Evolutionary conservation across 768 basidiomycete species (phyloP), one percentile per base, ranked within the genome.

Genomic region (Lactarius sp.): DNA sequence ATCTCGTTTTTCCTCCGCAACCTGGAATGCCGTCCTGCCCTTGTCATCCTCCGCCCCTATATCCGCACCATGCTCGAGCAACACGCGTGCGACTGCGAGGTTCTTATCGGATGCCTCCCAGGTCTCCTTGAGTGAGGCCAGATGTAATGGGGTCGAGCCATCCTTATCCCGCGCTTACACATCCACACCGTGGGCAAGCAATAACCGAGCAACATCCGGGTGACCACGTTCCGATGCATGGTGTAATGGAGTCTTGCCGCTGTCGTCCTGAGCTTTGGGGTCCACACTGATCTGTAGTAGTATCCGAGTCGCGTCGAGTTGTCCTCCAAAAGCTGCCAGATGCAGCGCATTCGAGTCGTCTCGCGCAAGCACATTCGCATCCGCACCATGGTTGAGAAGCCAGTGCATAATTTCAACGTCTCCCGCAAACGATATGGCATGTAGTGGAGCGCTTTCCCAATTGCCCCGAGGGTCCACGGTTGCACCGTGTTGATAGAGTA

Each of bases 241-340:
- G 33, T 52, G 52, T 36, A 34, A 37, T 36, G 52, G 33, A 37
- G n/a, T 20, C 36, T 0, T 0, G 2, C 34, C 52, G 0, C 5
- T 0, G 9, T 4, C 7, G 6, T 9, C 88, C 46, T 12, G 22
- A 6, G 22, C 47, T 27, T 49, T 27, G n/a, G 12, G 1, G 7
- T 58, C 46, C 10, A 46, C 46, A n/a, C 27, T 22, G 36, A 36
- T n/a, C 34, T 16, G 13, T 4, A 58, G 34, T 22, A 58, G 34
- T 49, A 20, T 20, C 46, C 14, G 56, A 46, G 13, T 13, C 6
- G 13, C 33, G 6, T 37, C 46, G 4, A 16, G 5, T 6, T 22
- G 12, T 36, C 13, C 33, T 1, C 8, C 0, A 3, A 2, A 1
- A 4, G 52, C 34, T 34, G 56, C 56, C 4, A 13, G 7, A 27